Evolutionary conservation across 2,329 filamentous ascomycete species (phyloP).

Genomic region (Colletotrichum sp.): DNA sequence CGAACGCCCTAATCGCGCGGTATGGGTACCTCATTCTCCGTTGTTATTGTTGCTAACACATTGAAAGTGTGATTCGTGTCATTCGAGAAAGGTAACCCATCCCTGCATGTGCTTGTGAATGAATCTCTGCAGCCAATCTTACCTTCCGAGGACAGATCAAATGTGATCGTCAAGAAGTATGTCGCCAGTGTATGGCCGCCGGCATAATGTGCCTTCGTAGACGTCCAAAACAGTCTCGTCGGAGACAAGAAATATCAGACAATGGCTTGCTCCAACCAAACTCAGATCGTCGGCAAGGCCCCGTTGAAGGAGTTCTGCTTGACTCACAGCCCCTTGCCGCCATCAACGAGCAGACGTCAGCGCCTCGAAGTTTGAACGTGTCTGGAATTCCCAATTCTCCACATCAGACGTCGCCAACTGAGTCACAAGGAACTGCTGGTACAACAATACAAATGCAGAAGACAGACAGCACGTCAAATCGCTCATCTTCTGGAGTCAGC

Average conservation of each 20-base stretch:
- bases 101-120: background rate
- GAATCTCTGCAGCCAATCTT: background rate
- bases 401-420: background rate
- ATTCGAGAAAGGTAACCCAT: background rate
- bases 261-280: background rate
- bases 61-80: background rate
- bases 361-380: background rate
- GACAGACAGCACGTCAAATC: background rate
- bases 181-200: background rate
- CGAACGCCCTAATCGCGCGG: background rate
- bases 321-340: fast-evolving
- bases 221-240: background rate
- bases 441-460: background rate
- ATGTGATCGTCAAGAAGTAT: background rate
- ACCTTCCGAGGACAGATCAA: background rate
- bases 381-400: fast-evolving
- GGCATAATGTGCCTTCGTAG: background rate
- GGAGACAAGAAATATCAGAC: fast-evolving
- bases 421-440: background rate
- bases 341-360: background rate
- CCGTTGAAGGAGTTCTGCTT: background rate
- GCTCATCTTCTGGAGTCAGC: background rate
- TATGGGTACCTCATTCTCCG: background rate
- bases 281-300: background rate
- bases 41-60: too few relatives aligned